phyloP scores from a whole-genome alignment of 2,329 filamentous ascomycete genomes.

The Aureobasidium sp. region DNA sequence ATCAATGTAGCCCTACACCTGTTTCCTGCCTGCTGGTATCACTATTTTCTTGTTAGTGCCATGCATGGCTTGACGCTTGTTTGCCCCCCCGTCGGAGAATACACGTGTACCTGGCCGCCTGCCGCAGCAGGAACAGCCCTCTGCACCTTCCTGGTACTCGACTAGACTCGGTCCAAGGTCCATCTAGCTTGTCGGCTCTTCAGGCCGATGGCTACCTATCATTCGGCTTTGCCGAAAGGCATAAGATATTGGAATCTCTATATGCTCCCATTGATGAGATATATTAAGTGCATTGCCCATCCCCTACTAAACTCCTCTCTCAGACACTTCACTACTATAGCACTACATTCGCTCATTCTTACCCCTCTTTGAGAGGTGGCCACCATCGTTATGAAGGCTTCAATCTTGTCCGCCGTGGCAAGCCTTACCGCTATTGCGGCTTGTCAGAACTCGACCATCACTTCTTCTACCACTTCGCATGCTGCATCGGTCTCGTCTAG shows the following conservation, averaged over 20 bases:
- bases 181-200: not conserved
- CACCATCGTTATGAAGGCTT: slow-evolving; percentile 3
- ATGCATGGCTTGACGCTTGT: not conserved
- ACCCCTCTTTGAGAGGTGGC: not conserved
- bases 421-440: slow-evolving; percentile 24
- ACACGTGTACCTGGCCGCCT: not conserved
- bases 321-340: not conserved
- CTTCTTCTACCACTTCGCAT: not conserved
- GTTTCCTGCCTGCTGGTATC: not conserved
- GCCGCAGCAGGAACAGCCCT: not conserved
- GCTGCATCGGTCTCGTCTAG: not conserved
- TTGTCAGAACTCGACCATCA: slow-evolving; percentile 30
- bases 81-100: not conserved
- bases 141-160: not conserved
- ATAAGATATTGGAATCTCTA: not conserved
- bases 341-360: not conserved
- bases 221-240: not conserved
- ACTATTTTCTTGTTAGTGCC: not conserved
- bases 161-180: not conserved
- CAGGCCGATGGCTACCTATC: not conserved
- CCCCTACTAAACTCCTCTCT: not conserved
- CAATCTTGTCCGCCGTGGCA: slow-evolving; percentile 42
- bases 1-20: not conserved
- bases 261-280: not conserved
- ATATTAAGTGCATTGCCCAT: not conserved